A percentile compares a stretch with the other conserved stretches of the same genome.
phyloP scores from a whole-genome alignment of 1,284 basidiomycete genomes.

The Cryptococcus sp. region DNA sequence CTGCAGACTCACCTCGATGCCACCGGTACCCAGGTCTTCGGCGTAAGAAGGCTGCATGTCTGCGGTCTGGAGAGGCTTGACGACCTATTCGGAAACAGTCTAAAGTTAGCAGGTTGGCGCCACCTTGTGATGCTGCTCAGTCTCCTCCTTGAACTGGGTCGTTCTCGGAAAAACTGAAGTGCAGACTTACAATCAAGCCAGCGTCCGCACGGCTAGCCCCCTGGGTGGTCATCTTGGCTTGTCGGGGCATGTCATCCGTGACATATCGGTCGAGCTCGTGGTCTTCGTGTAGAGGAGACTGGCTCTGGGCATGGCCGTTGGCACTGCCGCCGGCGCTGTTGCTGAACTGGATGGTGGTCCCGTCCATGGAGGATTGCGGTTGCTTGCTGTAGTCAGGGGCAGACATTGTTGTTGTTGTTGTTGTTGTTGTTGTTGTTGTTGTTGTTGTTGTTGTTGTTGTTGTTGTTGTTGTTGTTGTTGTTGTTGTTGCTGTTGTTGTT shows the following conservation, averaged over 20 bases:
- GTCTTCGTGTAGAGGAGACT: slow-evolving; percentile 11
- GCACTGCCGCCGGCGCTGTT: slow-evolving; percentile 4
- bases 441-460: slow-evolving; percentile 9
- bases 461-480: slow-evolving; percentile 10
- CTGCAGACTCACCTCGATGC: slow-evolving; percentile 52
- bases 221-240: slow-evolving; percentile 23
- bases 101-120: not conserved
- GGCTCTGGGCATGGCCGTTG: slow-evolving; percentile 4
- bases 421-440: slow-evolving; percentile 12
- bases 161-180: too few relatives aligned
- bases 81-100: slow-evolving; percentile 25
- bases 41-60: slow-evolving; percentile 69
- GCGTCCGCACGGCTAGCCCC: not conserved
- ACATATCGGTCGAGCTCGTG: slow-evolving; percentile 45
- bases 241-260: slow-evolving; percentile 38
- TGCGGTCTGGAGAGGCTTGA: slow-evolving; percentile 47
- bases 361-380: slow-evolving; percentile 23
- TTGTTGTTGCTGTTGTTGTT: slow-evolving; percentile 5
- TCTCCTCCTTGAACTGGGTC: too few relatives aligned
- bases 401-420: slow-evolving; percentile 18
- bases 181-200: slow-evolving; percentile 10
- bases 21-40: slow-evolving; percentile 70
- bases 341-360: slow-evolving; percentile 28
- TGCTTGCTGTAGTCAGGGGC: slow-evolving; percentile 15
- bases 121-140: slow-evolving; percentile 2